These are phyloP conservation scores for Ogataea zsoltii DNA, from an alignment of 805 yeast species.

Conservation along the genomic window DNA sequence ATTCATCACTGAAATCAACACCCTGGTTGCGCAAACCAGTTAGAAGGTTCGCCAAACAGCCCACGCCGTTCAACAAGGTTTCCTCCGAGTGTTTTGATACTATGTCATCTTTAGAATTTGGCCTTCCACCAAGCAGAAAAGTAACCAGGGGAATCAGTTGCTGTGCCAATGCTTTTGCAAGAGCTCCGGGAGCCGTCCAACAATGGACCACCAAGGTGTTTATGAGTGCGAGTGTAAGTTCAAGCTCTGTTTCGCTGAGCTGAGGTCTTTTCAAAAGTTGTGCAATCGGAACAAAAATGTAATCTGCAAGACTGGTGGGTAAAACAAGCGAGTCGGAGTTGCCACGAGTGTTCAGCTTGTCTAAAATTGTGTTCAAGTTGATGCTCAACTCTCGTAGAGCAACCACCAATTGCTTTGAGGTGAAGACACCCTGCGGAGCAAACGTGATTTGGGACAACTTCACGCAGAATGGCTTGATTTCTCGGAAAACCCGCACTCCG, in stretches of 20 bases:
- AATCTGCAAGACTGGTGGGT: slow-evolving; percentile 53
- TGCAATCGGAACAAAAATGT: slow-evolving; percentile 61
- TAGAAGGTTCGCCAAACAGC: slow-evolving; percentile 33
- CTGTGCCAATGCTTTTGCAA: slow-evolving; percentile 39
- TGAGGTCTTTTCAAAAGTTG: slow-evolving; percentile 48
- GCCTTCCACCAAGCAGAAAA: slow-evolving; percentile 47
- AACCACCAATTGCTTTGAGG: slow-evolving; percentile 31
- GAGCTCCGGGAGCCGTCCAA: slow-evolving; percentile 44
- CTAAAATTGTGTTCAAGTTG: slow-evolving; percentile 12
- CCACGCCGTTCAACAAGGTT: slow-evolving; percentile 38
- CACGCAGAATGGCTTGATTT: slow-evolving; percentile 45
- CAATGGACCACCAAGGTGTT: slow-evolving; percentile 44
- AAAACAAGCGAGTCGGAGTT: slow-evolving; percentile 14
- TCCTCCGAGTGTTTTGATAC: slow-evolving; percentile 35
- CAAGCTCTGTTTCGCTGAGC: slow-evolving; percentile 48
- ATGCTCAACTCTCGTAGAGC: slow-evolving; percentile 38
- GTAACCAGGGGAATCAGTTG: slow-evolving; percentile 51
- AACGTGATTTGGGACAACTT: slow-evolving; percentile 44
- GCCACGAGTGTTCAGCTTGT: background rate
- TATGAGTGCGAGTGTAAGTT: slow-evolving; percentile 46
- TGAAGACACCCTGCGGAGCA: slow-evolving; percentile 37
- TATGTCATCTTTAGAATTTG: slow-evolving; percentile 34
- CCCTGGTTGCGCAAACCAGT: slow-evolving; percentile 35
- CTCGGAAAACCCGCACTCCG: slow-evolving; percentile 20
- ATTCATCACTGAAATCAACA: slow-evolving; percentile 21